Evolutionary conservation across 2,329 filamentous ascomycete species (phyloP), one percentile per base, ranked within the genome.

Genomic region (Lojkania enalia): DNA sequence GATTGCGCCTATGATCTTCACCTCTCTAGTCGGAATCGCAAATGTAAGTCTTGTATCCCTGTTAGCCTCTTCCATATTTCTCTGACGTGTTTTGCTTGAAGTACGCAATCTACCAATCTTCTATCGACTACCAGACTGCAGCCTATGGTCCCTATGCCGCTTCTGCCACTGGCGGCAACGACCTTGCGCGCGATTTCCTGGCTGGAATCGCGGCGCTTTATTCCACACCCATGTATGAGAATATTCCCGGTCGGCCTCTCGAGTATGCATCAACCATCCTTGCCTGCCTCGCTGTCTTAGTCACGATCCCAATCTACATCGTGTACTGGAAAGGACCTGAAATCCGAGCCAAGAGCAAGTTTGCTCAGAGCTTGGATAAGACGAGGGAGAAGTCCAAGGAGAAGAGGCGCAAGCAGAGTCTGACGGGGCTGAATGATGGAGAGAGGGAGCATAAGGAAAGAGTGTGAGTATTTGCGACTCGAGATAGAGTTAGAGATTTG

Each of bases 71-170:
- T 6, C 30, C 25, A 39, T n/a, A n/a, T n/a, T n/a, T n/a, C n/a
- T n/a, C n/a, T n/a, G n/a, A n/a, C n/a, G n/a, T n/a, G n/a, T n/a
- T n/a, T n/a, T n/a, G n/a, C n/a, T n/a, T n/a, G n/a, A 3, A 61
- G 56, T 87, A 86, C 46, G 74, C 80, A 23, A 87, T 88, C 46
- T 88, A 88, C 71, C 87, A 87, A 82, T 83, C 85, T 1, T 87
- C 85, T 1, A 86, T 88, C 52, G 84, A 90, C 66, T 90, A 90
- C 71, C 88, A 88, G 80, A 80, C 88, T 12, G 83, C 82, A 39
- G 83, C 85, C 1, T 86, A 88, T 56, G 87, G 86, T 0, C 81
- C 82, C 0, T 89, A 88, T 63, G 82, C 85, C 2, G 86, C 86
- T 1, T 88, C 85, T 0, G 87, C 87, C 0, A 89, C 86, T 0